A percentile compares a stretch with the other conserved stretches of the same genome.
Evolutionary conservation across 2,329 filamentous ascomycete genomes (phyloP).

Genomic region (Gnomoniopsis smithogilvyi): DNA sequence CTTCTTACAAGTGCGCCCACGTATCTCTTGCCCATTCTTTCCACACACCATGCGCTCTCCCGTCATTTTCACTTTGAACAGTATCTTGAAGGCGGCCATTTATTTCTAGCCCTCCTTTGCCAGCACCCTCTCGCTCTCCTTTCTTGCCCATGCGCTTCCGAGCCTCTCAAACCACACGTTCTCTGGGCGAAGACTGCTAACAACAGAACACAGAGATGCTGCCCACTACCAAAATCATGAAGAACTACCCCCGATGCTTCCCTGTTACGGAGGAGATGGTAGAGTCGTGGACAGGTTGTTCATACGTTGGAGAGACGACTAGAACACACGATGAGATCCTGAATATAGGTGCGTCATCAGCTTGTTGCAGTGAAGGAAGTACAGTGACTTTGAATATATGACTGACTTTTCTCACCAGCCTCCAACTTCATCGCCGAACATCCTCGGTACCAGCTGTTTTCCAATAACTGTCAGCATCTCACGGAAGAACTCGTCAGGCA

Average conservation of each 20-base stretch:
- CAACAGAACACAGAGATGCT: constrained; percentile 9
- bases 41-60: background rate
- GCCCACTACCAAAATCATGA: constrained; percentile 19
- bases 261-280: constrained; percentile 27
- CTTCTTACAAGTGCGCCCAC: background rate
- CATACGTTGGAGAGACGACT: constrained; percentile 31
- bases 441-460: constrained; percentile 28
- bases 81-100: background rate
- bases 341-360: constrained; percentile 23
- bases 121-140: too few species aligned
- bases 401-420: constrained; percentile 20
- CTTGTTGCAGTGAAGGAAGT: background rate
- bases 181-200: background rate
- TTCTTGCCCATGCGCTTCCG: background rate
- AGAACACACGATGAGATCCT: constrained; percentile 28
- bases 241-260: constrained; percentile 24
- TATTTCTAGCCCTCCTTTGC: background rate
- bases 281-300: constrained; percentile 27
- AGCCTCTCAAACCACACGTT: background rate
- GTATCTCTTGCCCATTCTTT: background rate
- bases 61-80: background rate
- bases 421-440: constrained; percentile 25
- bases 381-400: background rate
- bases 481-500: constrained; percentile 28
- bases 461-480: constrained; percentile 31